Conservation (phyloP, 1,139 yeast species). For the Debaryomyces nepalensis region DNA sequence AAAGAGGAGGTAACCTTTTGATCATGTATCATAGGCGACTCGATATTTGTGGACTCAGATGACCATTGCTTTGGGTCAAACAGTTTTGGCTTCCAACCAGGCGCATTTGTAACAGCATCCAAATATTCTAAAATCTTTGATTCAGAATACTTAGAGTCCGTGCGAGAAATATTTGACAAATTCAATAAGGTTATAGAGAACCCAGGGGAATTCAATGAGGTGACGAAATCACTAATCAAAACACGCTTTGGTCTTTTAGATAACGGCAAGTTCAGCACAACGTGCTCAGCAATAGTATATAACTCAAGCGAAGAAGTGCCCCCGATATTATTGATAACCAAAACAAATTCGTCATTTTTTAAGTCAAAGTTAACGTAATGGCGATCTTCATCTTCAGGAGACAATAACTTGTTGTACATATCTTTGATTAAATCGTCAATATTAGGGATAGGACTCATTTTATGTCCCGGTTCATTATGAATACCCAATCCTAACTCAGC, state of each 20-base stretch:
- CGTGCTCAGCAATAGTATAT: slow-evolving; percentile 62
- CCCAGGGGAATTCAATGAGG: slow-evolving; percentile 91
- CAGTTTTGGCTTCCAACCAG: slow-evolving; percentile 73
- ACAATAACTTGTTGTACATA: slow-evolving; percentile 58
- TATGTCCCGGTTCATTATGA: slow-evolving; percentile 90
- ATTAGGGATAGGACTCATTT: slow-evolving; percentile 72
- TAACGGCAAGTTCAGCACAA: slow-evolving; percentile 53
- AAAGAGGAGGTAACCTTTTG: slow-evolving; percentile 36
- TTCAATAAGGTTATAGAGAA: slow-evolving; percentile 80
- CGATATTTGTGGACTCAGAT: slow-evolving; percentile 21
- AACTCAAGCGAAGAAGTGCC: slow-evolving; percentile 82
- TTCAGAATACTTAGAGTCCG: slow-evolving; percentile 34
- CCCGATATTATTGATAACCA: slow-evolving; percentile 80
- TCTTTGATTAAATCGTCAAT: slow-evolving; percentile 58
- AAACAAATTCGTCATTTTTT: slow-evolving; percentile 63
- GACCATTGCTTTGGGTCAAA: slow-evolving; percentile 33
- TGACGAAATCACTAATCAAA: slow-evolving; percentile 75
- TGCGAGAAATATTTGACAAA: slow-evolving; percentile 47
- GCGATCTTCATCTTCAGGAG: slow-evolving; percentile 63
- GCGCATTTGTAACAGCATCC: slow-evolving; percentile 75
- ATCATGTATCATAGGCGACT: slow-evolving; percentile 38
- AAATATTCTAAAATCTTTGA: slow-evolving; percentile 50
- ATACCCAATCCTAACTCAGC: slow-evolving; percentile 95
- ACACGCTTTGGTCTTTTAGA: slow-evolving; percentile 61
- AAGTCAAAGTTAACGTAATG: slow-evolving; percentile 68